A percentile compares a stretch with the other conserved stretches of the same genome.
These are phyloP conservation scores for Ceriops decandra DNA, from an alignment of 345 rosid genomes.

Conservation along the genomic window DNA sequence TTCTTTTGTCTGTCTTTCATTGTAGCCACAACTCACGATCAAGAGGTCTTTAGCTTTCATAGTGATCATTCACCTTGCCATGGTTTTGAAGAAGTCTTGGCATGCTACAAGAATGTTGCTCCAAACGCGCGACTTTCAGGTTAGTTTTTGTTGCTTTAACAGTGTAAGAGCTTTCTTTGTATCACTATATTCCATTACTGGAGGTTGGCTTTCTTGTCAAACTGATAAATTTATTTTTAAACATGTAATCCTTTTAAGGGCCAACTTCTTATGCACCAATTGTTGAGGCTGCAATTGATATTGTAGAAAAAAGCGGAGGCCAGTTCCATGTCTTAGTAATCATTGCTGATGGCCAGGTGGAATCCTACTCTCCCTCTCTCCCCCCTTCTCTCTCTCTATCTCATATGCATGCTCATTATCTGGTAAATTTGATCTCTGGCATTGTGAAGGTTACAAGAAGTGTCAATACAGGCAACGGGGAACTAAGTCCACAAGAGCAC, in stretches of 20 bases:
- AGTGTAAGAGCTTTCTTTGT: not conserved
- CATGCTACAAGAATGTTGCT: slow-evolving; percentile 56
- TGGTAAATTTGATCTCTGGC: not conserved
- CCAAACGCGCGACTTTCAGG: slow-evolving; percentile 67
- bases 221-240: not conserved
- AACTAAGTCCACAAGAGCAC: slow-evolving; percentile 57
- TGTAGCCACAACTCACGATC: slow-evolving; percentile 71
- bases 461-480: slow-evolving; percentile 35
- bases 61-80: slow-evolving; percentile 64
- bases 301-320: slow-evolving; percentile 63
- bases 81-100: slow-evolving; percentile 82
- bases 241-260: slow-evolving; percentile 36
- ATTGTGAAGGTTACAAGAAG: slow-evolving; percentile 60
- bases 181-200: not conserved
- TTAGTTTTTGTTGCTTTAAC: slow-evolving; percentile 12
- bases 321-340: slow-evolving; percentile 75
- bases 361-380: slow-evolving; percentile 6
- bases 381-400: not conserved
- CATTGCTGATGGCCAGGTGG: slow-evolving; percentile 84
- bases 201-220: not conserved
- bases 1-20: not conserved
- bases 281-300: slow-evolving; percentile 58
- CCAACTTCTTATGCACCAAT: slow-evolving; percentile 79
- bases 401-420: not conserved
- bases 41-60: slow-evolving; percentile 68